Base-by-base conservation (phyloP, 2,329 filamentous ascomycete species). In the Raffaelea ambrosiae region DNA sequence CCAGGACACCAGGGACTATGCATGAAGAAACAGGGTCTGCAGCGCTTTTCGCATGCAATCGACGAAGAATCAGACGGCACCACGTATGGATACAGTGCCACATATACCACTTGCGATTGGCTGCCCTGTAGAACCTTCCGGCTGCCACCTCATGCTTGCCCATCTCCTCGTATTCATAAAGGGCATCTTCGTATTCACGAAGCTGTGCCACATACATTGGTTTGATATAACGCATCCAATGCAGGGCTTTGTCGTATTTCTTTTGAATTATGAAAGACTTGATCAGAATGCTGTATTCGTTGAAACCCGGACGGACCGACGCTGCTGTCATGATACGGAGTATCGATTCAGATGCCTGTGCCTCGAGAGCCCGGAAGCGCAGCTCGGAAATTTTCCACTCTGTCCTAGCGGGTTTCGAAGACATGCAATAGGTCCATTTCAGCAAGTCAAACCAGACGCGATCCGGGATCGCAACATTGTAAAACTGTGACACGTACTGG, bases 391-490 rank as follows among this genome's bases (percentile, higher is more conserved):
- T 48, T 40, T 53, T 56, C 62, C 69, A 72, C 53, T 67, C 63
- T 47, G 54, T 65, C 43, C 52, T 52, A 33, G 56, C 62, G 43
- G 63, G 64, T 48, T 64, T 69, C 39, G 58, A 67, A 52, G 60
- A 66, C 38, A 81, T 69, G 10, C 86, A 67, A 56, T 79, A 83
- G 0, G 83, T 74, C 76, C 84, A 86, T 51, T 79, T 71, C 16
- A 90, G 67, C 3, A 91, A 63, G 47, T 82, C 76, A 8, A 72
- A 70, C 86, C 87, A 91, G 18, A 80, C 70, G 5, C 70, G 59
- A 7, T 59, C 56, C 0, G 78, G 65, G 35, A 91, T 78, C 1
- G 66, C 52, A 21, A 91, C 64, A 2, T 66, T 53, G 62, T 84
- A 86, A 7, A 68, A 67, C 1, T 64, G 64, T 0, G 85, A 83